Percentiles rank a stretch among this genome's conserved stretches.
Conservation (phyloP, 2,329 filamentous ascomycete species). For the Sporothrix brasiliensis region DNA sequence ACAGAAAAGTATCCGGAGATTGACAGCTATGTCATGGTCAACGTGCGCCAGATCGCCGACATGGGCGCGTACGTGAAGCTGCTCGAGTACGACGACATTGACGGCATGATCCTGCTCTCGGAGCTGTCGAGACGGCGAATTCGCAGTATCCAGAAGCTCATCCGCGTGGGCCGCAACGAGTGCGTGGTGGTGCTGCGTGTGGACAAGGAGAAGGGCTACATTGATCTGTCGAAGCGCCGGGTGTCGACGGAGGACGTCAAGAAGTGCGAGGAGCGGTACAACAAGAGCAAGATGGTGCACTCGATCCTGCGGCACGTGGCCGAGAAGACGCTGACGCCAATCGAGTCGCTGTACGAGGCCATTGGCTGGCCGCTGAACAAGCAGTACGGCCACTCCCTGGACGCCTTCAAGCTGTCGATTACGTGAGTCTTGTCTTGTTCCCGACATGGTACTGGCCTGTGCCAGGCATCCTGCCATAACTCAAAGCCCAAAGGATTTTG, state of each 20-base stretch:
- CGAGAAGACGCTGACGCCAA: conserved; percentile 93
- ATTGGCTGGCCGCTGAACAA: conserved; percentile 98
- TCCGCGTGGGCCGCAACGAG: conserved; percentile 95
- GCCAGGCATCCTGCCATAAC: too few relatives aligned
- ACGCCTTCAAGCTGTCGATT: conserved; percentile 98
- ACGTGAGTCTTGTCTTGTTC: conserved; percentile 64
- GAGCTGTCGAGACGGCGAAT: conserved; percentile 98
- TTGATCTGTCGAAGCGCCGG: conserved; percentile 97
- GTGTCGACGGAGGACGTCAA: conserved; percentile 97
- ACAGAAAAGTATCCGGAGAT: conserved; percentile 81
- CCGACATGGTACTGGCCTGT: too few relatives aligned
- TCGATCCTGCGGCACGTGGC: conserved; percentile 98
- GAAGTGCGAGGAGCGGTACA: conserved; percentile 98
- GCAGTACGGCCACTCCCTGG: conserved; percentile 94
- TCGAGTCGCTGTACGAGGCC: conserved; percentile 88
- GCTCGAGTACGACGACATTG: conserved; percentile 99
- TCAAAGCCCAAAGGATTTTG: neutral
- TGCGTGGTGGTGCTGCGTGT: conserved; percentile 98
- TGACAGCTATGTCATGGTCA: conserved; percentile 99
- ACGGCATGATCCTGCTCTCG: conserved; percentile 98
- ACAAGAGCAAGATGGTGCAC: conserved; percentile 99
- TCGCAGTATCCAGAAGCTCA: conserved; percentile 97
- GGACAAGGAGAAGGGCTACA: conserved; percentile 98
- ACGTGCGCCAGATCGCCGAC: conserved; percentile 91
- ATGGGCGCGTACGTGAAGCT: conserved; percentile 99